Conservation (phyloP, 75 land plant species). For the Picea sitchensis region DNA sequence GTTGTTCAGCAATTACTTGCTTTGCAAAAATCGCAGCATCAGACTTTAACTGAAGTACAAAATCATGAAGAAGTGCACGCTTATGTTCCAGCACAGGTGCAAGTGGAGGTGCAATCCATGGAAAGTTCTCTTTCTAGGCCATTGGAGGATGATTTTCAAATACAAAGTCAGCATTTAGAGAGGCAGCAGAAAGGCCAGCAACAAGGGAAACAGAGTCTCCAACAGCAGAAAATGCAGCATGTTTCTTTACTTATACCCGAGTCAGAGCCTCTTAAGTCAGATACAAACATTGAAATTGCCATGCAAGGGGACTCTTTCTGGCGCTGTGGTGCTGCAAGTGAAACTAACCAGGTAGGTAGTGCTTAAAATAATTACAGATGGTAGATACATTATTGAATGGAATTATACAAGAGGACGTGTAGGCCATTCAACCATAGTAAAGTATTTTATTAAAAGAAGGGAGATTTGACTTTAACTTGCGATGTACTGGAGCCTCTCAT, state of each 20-base stretch:
- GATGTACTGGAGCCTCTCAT: too few relatives aligned
- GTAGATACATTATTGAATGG: not conserved
- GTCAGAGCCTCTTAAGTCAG: conserved; percentile 6
- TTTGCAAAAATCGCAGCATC: conserved; percentile 1
- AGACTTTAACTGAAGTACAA: not conserved
- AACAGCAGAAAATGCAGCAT: not conserved
- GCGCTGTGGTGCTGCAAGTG: conserved; percentile 1
- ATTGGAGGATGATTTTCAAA: not conserved
- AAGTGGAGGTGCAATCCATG: conserved; percentile 1
- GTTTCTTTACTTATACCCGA: not conserved
- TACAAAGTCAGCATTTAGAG: not conserved
- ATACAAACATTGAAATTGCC: not conserved
- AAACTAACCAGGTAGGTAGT: conserved; percentile 4
- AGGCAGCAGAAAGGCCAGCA: conserved; percentile 5
- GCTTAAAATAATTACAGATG: not conserved
- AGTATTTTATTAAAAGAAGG: not conserved
- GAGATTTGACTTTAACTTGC: not conserved
- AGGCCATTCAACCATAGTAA: not conserved
- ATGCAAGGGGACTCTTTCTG: conserved; percentile 7
- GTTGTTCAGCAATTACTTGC: conserved; percentile 8
- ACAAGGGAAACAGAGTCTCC: not conserved
- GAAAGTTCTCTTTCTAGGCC: not conserved
- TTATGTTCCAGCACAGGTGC: not conserved
- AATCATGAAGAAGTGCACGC: not conserved
- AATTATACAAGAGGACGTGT: not conserved